phyloP scores from a whole-genome alignment of 2,329 filamentous ascomycete genomes.

The Fusarium sp. region DNA sequence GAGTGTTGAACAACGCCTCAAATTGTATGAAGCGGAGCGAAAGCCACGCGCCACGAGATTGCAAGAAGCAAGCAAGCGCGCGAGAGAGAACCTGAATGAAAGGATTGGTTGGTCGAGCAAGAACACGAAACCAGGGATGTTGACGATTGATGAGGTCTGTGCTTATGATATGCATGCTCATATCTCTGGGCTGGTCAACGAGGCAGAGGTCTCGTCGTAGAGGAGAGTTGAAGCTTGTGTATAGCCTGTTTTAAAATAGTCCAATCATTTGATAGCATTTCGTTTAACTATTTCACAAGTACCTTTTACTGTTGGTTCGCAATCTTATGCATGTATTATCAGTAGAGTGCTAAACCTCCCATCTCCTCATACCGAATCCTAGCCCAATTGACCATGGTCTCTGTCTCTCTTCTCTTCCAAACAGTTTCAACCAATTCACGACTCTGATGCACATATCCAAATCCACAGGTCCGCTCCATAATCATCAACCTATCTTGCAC shows the following conservation, averaged over 20 bases:
- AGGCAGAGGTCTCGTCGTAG: not conserved
- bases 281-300: not conserved
- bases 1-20: constrained; percentile 1
- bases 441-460: constrained; percentile 13
- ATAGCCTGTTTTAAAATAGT: not conserved
- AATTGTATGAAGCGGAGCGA: constrained; percentile 11
- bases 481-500: constrained; percentile 7
- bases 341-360: constrained; percentile 11
- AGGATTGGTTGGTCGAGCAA: constrained; percentile 29
- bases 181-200: constrained; percentile 24
- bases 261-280: not conserved
- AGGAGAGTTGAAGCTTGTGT: not conserved
- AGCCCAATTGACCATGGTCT: constrained; percentile 12
- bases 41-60: constrained; percentile 15
- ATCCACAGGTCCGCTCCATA: constrained; percentile 12
- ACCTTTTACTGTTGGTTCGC: no score
- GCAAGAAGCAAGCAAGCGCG: constrained; percentile 19
- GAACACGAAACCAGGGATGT: constrained; percentile 64
- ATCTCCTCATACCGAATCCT: constrained; percentile 19
- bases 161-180: constrained; percentile 55
- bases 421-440: constrained; percentile 12
- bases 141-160: constrained; percentile 75
- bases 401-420: constrained; percentile 14
- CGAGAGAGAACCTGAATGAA: constrained; percentile 22
- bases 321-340: not conserved